Percentiles rank a stretch among this genome's conserved stretches.
phyloP scores from a whole-genome alignment of 306 rosid genomes.

The Cercis canadensis region DNA sequence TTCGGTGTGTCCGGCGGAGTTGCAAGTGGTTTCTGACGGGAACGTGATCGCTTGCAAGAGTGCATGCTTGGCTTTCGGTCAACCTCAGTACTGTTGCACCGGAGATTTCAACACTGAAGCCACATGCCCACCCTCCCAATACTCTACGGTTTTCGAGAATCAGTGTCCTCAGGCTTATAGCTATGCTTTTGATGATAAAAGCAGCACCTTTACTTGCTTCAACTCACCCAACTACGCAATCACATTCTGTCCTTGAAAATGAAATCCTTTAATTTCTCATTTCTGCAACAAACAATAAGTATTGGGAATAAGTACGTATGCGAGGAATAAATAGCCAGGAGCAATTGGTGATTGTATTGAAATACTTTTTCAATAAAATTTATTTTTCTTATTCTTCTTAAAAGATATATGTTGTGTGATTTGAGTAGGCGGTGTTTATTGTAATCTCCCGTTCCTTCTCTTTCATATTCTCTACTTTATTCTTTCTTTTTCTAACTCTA shows the following conservation, averaged over 20 bases:
- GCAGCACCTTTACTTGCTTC: constrained; percentile 47
- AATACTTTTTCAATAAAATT: too few species aligned
- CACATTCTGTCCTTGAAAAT: constrained; percentile 51
- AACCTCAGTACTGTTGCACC: constrained; percentile 51
- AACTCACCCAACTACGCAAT: constrained; percentile 47
- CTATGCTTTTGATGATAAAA: constrained; percentile 52
- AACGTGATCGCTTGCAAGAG: constrained; percentile 57
- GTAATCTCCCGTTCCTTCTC: too few species aligned
- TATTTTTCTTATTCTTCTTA: too few species aligned
- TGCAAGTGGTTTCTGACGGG: constrained; percentile 40
- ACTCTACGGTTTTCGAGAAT: constrained; percentile 45
- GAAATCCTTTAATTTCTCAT: too few species aligned
- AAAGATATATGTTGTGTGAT: too few species aligned
- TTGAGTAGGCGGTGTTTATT: too few species aligned
- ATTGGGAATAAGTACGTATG: too few species aligned
- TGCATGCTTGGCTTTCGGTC: constrained; percentile 46
- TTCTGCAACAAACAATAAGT: too few species aligned
- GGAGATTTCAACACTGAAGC: constrained; percentile 19
- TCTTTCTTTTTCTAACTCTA: too few species aligned
- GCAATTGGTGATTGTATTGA: too few species aligned
- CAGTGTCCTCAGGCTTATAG: constrained; percentile 65
- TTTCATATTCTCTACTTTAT: too few species aligned
- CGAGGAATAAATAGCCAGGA: too few species aligned
- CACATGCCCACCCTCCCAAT: constrained; percentile 49
- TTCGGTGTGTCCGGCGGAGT: constrained; percentile 37